Conservation (phyloP, 371 early-diverging fungal genomes). For the Antonospora locustae region DNA sequence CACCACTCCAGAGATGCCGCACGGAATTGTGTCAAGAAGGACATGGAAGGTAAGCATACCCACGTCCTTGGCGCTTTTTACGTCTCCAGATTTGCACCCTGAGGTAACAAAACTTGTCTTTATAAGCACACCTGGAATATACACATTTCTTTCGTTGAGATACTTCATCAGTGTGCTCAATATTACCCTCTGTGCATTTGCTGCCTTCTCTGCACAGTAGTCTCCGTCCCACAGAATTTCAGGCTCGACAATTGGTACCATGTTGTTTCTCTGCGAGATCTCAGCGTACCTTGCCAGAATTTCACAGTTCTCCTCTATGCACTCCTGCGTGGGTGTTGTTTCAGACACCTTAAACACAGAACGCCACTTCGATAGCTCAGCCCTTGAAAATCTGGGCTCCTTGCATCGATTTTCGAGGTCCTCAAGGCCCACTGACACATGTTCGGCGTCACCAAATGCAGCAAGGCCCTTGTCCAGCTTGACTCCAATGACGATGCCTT, state of each 20-base stretch:
- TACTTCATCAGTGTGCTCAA: constrained; percentile 57
- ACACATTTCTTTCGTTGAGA: constrained; percentile 57
- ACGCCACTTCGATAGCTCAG: constrained; percentile 62
- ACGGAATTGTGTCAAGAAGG: constrained; percentile 57
- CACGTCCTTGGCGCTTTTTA: constrained; percentile 56
- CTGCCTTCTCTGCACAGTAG: constrained; percentile 57
- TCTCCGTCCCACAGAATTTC: constrained; percentile 61
- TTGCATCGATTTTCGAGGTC: constrained; percentile 57
- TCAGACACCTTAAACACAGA: constrained; percentile 57
- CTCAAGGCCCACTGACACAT: constrained; percentile 60
- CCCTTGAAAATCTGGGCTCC: constrained; percentile 56
- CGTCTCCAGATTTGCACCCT: constrained; percentile 55
- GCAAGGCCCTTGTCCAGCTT: constrained; percentile 59
- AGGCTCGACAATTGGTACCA: constrained; percentile 62
- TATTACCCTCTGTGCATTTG: constrained; percentile 55
- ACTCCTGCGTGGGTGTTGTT: constrained; percentile 54
- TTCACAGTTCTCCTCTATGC: constrained; percentile 59
- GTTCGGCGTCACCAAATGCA: constrained; percentile 56
- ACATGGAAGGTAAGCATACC: constrained; percentile 57
- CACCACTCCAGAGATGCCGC: constrained; percentile 59
- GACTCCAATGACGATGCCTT: constrained; percentile 58
- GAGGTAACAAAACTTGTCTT: constrained; percentile 61
- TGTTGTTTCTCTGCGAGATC: constrained; percentile 58
- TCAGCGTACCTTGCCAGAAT: constrained; percentile 60
- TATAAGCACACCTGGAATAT: constrained; percentile 59